These are phyloP conservation scores for Scedosporium apiospermum DNA, from an alignment of 2,329 filamentous ascomycete genomes.

Conservation along the genomic window DNA sequence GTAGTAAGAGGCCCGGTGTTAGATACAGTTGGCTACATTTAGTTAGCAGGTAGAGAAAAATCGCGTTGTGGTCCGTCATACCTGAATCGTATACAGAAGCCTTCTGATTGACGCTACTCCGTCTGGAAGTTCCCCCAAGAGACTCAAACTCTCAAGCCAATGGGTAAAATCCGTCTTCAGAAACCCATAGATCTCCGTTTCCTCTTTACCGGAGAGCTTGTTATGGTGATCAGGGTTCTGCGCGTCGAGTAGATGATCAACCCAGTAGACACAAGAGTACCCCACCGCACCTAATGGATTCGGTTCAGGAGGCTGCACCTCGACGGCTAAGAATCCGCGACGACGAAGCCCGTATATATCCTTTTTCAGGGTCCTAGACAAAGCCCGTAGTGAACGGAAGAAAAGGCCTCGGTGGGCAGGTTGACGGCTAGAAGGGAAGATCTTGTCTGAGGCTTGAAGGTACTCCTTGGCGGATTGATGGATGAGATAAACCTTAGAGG, in stretches of 20 bases:
- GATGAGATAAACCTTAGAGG: conserved; percentile 23
- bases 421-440: conserved; percentile 19
- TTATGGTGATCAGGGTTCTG: conserved; percentile 11
- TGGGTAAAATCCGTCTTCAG: conserved; percentile 24
- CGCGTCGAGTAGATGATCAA: conserved; percentile 14
- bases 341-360: background rate
- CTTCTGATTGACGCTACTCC: too few relatives aligned
- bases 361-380: background rate
- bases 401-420: conserved; percentile 22
- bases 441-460: conserved; percentile 14
- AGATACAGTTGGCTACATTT: too few relatives aligned
- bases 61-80: too few relatives aligned
- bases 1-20: too few relatives aligned
- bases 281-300: background rate
- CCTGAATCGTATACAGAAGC: too few relatives aligned
- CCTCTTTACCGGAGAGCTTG: background rate
- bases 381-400: background rate
- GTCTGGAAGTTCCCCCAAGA: conserved; percentile 12
- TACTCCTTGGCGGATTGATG: conserved; percentile 35
- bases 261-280: conserved; percentile 22
- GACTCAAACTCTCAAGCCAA: conserved; percentile 30
- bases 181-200: conserved; percentile 18
- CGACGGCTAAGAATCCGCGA: background rate
- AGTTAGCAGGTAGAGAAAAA: too few relatives aligned
- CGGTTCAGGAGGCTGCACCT: background rate